Evolutionary conservation across 495 filamentous ascomycete species (phyloP).

Genomic region (Astrothelium subdiscretum): DNA sequence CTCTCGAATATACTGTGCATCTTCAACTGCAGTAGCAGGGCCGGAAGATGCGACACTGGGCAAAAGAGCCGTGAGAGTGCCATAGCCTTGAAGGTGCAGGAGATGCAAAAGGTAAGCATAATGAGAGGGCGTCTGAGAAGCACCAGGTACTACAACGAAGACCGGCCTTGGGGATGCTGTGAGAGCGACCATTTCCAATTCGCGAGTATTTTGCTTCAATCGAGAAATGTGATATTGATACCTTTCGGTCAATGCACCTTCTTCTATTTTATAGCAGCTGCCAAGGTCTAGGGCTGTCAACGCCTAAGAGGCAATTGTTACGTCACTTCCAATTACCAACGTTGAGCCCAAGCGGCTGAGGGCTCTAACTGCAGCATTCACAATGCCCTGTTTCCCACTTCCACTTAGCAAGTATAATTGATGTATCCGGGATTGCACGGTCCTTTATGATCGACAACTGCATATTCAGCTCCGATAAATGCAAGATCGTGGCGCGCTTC

Average conservation of each 20-base stretch:
- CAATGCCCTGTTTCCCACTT: not conserved
- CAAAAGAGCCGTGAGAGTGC: slow-evolving; percentile 6
- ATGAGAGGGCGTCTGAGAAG: slow-evolving; percentile 14
- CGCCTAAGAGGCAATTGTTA: not conserved
- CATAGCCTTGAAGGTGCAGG: slow-evolving; percentile 10
- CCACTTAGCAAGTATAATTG: not conserved
- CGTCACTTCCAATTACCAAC: not conserved
- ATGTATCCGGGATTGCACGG: not conserved
- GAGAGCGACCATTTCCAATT: not conserved
- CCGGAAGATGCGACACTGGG: slow-evolving; percentile 1
- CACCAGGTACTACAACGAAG: slow-evolving; percentile 12
- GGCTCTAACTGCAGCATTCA: not conserved
- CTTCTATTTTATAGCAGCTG: not conserved
- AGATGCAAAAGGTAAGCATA: slow-evolving; percentile 14
- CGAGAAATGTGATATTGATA: not conserved
- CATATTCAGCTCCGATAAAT: not conserved
- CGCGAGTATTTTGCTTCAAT: not conserved
- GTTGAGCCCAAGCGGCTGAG: not conserved
- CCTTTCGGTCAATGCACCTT: not conserved
- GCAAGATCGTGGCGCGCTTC: not conserved
- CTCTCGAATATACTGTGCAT: slow-evolving; percentile 9
- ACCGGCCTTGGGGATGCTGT: not conserved
- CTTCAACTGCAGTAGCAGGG: slow-evolving; percentile 7
- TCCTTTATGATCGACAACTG: not conserved
- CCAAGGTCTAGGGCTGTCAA: not conserved